Evolutionary conservation across 768 basidiomycete species (phyloP).

Genomic region (Leccinum rimulosum): DNA sequence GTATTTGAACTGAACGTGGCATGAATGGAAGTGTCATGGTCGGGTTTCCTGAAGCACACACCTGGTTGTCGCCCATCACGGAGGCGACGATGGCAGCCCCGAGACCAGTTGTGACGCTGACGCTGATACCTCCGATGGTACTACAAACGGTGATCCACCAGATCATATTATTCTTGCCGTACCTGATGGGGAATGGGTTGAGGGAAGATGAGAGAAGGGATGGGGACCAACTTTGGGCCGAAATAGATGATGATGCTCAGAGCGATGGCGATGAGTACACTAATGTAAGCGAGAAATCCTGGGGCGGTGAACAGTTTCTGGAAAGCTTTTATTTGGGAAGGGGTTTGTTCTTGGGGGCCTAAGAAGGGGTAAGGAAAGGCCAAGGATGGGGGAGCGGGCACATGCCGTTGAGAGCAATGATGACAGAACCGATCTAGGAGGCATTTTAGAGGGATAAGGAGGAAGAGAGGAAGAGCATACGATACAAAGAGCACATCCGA

Average conservation of each 20-base stretch:
- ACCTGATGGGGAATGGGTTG: slow-evolving; percentile 37
- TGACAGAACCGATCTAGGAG: slow-evolving; percentile 71
- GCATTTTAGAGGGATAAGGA: background rate
- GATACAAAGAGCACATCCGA: slow-evolving; percentile 90
- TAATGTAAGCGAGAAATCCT: slow-evolving; percentile 72
- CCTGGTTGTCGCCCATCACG: slow-evolving; percentile 75
- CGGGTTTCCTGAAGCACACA: slow-evolving; percentile 27
- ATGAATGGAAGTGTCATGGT: background rate
- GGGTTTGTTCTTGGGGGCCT: slow-evolving; percentile 69
- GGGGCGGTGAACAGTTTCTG: slow-evolving; percentile 77
- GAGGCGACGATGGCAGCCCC: slow-evolving; percentile 88
- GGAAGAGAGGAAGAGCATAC: slow-evolving; percentile 43
- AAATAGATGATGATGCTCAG: slow-evolving; percentile 79
- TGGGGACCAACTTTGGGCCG: slow-evolving; percentile 60
- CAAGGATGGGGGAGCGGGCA: background rate
- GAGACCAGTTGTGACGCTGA: slow-evolving; percentile 92
- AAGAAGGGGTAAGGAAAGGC: slow-evolving; percentile 4
- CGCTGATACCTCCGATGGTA: slow-evolving; percentile 94
- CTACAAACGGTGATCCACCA: slow-evolving; percentile 95
- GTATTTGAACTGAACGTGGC: slow-evolving; percentile 67
- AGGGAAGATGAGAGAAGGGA: background rate
- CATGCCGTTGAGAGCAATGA: slow-evolving; percentile 88
- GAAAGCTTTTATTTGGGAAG: slow-evolving; percentile 71
- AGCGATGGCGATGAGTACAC: slow-evolving; percentile 61
- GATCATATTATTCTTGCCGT: slow-evolving; percentile 90